Evolutionary conservation across 352 stramenopile species (phyloP), one percentile per base, ranked within the genome.

Genomic region (Phytopythium mirpurense): DNA sequence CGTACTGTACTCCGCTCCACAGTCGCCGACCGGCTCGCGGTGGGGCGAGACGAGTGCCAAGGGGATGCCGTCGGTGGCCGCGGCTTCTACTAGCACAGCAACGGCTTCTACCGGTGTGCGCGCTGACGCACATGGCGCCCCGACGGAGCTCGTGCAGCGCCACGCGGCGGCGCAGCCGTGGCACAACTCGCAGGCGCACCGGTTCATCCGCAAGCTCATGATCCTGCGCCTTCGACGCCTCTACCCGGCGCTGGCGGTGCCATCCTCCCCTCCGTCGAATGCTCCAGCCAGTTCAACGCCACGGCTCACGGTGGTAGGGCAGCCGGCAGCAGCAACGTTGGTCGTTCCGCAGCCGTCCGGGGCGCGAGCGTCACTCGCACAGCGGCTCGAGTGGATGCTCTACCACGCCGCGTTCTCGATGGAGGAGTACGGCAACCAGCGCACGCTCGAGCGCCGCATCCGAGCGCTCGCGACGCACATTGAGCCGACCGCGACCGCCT

Each of bases 351-450:
- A 2, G 15, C 29, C 14, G 45, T 24, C 31, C 1, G 45, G 29
- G 19, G 2, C n/a, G 10, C 29, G 45, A 2, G 45, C 64, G 14
- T 72, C 64, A 6, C 65, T 89, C 26, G 70, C 84, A 37, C 79
- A 83, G 47, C 72, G 79, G 1, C 70, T 90, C 54, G 79, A 90
- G 59, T 80, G 78, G 64, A 85, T 85, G 72, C 65, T 90, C 16
- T 90, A 83, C 68, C 70, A 83, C 31, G 68, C 74, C 8, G 79
- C 79, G 5, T 59, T 74, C 37, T 90, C 79, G 38, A 62, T 86
- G 34, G 62, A 76, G 32, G 79, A 90, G 54, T 90, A 88, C 44
- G 63, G 64, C n/a, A 78, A 83, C 63, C 57, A 74, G 35, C 66
- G 71, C 37, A 81, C 72, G n/a, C 53, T 90, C 29, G 70, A 84